Percentiles rank a stretch among this genome's conserved stretches.
Evolutionary conservation across 306 rosid species (phyloP).

Genomic region (Pyrus communis): DNA sequence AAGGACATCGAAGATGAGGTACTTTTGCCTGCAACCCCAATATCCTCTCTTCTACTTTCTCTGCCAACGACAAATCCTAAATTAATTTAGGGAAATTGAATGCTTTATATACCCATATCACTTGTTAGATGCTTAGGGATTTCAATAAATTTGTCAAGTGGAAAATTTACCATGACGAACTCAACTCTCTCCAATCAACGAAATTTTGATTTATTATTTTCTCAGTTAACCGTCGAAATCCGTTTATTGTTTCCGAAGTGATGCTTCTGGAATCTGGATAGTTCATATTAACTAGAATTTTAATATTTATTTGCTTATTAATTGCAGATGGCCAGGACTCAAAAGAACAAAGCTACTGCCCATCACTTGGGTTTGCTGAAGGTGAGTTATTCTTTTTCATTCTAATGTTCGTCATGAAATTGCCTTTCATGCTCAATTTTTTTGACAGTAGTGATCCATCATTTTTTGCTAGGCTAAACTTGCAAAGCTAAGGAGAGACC

Average conservation of each 20-base stretch:
- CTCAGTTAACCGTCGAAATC: not conserved
- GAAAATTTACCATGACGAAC: not conserved
- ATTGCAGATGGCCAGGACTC: constrained; percentile 93
- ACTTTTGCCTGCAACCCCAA: not conserved
- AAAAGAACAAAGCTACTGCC: constrained; percentile 98
- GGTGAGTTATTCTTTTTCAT: constrained; percentile 27
- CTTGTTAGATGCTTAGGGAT: not conserved
- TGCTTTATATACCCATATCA: not conserved
- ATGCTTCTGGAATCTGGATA: not conserved
- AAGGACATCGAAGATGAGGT: constrained; percentile 99
- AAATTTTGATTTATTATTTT: not conserved
- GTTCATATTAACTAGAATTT: not conserved
- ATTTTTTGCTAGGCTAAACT: constrained; percentile 76
- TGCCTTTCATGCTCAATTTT: not conserved
- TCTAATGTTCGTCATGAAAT: not conserved
- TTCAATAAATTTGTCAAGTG: not conserved
- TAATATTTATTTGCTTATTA: constrained; percentile 1
- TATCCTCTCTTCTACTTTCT: not conserved
- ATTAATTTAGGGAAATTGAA: not conserved
- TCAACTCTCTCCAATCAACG: not conserved
- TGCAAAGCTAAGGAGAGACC: constrained; percentile 90
- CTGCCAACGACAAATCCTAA: not conserved
- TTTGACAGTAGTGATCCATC: constrained; percentile 11
- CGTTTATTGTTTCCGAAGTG: not conserved
- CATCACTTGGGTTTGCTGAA: constrained; percentile 98